Evolutionary conservation across 306 rosid genomes (phyloP).

Genomic region (Potentilla sterilis): DNA sequence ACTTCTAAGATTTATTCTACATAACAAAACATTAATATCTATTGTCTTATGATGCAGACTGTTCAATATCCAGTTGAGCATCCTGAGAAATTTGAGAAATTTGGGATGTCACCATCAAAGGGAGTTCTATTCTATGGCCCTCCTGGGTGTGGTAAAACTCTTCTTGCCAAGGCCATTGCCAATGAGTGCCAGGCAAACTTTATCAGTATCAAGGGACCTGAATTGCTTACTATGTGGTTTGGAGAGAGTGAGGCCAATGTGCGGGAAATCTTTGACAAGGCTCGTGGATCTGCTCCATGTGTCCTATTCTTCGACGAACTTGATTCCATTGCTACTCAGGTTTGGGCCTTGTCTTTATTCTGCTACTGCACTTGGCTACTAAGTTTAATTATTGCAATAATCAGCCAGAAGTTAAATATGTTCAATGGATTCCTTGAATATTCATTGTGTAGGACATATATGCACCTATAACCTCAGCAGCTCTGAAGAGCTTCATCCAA

Average conservation of each 20-base stretch:
- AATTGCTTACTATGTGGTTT: conserved; percentile 98
- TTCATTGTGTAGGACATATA: not conserved
- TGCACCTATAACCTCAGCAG: not conserved
- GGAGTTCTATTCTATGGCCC: conserved; percentile 99
- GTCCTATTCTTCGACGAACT: conserved; percentile 98
- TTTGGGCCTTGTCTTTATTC: conserved; percentile 24
- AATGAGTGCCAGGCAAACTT: conserved; percentile 99
- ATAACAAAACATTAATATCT: not conserved
- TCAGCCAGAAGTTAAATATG: not conserved
- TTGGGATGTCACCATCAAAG: conserved; percentile 98
- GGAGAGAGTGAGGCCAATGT: conserved; percentile 99
- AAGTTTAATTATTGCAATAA: conserved; percentile 5
- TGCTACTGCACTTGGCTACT: not conserved
- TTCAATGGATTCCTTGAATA: not conserved
- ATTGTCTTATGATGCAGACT: conserved; percentile 53
- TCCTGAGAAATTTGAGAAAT: conserved; percentile 95
- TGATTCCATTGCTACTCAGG: conserved; percentile 99
- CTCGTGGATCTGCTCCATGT: conserved; percentile 98
- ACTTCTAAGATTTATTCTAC: not conserved
- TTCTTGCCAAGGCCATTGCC: conserved; percentile 95
- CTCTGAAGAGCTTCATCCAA: not conserved
- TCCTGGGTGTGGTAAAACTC: conserved; percentile 99
- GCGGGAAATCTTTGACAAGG: conserved; percentile 98
- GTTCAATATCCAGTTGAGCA: conserved; percentile 99
- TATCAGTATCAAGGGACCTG: conserved; percentile 97